A percentile compares a stretch with the other conserved stretches of the same genome.
Evolutionary conservation across 179 eudicot genomes (phyloP).

Genomic region (Vitellaria paradoxa): DNA sequence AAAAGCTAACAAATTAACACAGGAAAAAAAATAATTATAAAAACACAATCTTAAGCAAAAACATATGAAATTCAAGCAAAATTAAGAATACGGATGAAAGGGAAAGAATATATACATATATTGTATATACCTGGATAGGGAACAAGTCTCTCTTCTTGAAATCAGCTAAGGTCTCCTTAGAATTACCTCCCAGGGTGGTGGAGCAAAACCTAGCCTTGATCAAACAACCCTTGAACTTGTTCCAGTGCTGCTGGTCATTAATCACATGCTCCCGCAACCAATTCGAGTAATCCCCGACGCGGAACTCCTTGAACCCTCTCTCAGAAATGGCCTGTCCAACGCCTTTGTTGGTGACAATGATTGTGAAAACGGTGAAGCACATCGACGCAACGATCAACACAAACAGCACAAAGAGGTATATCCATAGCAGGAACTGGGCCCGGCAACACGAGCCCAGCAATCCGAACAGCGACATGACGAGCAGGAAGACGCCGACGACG

Average conservation of each 20-base stretch:
- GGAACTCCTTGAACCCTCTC: conserved; percentile 40
- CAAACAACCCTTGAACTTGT: conserved; percentile 56
- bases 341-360: conserved; percentile 46
- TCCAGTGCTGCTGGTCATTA: conserved; percentile 43
- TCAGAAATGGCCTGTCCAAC: conserved; percentile 47
- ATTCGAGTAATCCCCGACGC: conserved; percentile 47
- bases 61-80: too few relatives aligned
- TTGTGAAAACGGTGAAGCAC: conserved; percentile 38
- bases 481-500: conserved; percentile 24
- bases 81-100: too few relatives aligned
- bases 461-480: conserved; percentile 40
- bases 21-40: too few relatives aligned
- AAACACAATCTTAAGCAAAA: too few relatives aligned
- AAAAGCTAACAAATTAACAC: too few relatives aligned
- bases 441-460: conserved; percentile 39
- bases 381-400: conserved; percentile 35
- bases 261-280: conserved; percentile 62
- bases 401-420: conserved; percentile 37
- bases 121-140: conserved; percentile 45
- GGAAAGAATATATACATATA: too few relatives aligned
- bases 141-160: conserved; percentile 35
- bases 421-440: conserved; percentile 30
- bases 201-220: conserved; percentile 47
- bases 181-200: conserved; percentile 12
- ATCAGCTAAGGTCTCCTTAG: conserved; percentile 12